Evolutionary conservation across 768 basidiomycete species (phyloP).

Genomic region (Tricholoma furcatifolium): DNA sequence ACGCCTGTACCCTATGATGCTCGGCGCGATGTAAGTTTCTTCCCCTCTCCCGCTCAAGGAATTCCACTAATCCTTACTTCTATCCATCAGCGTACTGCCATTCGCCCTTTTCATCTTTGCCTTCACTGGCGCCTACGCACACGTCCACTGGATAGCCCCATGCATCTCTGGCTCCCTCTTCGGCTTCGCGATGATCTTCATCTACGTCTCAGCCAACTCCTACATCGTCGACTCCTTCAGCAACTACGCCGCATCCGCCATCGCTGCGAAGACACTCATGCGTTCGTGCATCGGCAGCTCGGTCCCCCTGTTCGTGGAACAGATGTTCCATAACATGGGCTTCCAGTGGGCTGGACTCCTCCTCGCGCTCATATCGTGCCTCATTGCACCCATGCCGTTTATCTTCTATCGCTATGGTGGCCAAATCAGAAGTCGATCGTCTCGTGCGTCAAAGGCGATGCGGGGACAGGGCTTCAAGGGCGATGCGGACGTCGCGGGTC

Average conservation of each 20-base stretch:
- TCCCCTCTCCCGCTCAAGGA: background rate
- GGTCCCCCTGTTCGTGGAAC: constrained; percentile 37
- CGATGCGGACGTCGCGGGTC: constrained; percentile 2
- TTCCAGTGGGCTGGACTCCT: constrained; percentile 39
- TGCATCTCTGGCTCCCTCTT: constrained; percentile 36
- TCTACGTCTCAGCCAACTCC: constrained; percentile 41
- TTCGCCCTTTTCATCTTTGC: constrained; percentile 42
- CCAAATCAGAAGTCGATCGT: constrained; percentile 30
- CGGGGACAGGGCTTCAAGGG: constrained; percentile 3
- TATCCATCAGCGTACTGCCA: constrained; percentile 29
- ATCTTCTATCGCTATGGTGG: constrained; percentile 39
- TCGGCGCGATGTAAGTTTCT: constrained; percentile 33
- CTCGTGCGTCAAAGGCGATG: constrained; percentile 2
- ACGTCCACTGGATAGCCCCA: constrained; percentile 35
- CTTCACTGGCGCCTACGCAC: constrained; percentile 37
- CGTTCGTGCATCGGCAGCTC: constrained; percentile 35
- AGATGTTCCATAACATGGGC: constrained; percentile 39
- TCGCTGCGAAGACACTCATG: constrained; percentile 41
- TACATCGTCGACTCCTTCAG: constrained; percentile 44
- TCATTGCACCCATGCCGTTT: constrained; percentile 36
- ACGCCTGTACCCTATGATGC: constrained; percentile 39
- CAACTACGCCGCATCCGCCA: constrained; percentile 40
- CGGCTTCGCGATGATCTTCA: constrained; percentile 38
- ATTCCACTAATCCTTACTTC: background rate
- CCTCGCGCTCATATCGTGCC: constrained; percentile 29